phyloP scores from a whole-genome alignment of 352 stramenopile species.

The Globisporangium yorkense region DNA sequence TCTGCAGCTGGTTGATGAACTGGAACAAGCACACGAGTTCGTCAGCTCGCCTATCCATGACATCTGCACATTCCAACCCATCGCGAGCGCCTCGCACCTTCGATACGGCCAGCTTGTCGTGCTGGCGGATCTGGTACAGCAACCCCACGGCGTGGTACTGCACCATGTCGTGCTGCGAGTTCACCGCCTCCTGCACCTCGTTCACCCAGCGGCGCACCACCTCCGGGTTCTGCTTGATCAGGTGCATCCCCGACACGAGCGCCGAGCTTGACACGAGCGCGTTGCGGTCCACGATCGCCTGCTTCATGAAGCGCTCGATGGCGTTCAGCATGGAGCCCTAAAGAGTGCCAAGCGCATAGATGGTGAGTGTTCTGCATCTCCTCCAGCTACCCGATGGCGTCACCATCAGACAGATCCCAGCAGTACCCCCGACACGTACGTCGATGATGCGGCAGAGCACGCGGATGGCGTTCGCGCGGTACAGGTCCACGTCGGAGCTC shows the following conservation, averaged over 20 bases:
- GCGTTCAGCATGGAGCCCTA: slow-evolving; percentile 84
- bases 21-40: slow-evolving; percentile 3
- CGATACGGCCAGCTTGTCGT: slow-evolving; percentile 97
- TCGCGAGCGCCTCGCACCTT: slow-evolving; percentile 49
- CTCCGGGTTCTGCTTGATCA: slow-evolving; percentile 93
- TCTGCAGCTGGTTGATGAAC: slow-evolving; percentile 88
- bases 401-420: background rate
- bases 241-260: slow-evolving; percentile 94
- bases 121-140: slow-evolving; percentile 98
- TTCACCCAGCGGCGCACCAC: slow-evolving; percentile 95
- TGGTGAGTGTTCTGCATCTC: background rate
- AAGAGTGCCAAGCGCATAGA: background rate
- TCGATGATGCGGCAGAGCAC: slow-evolving; percentile 96
- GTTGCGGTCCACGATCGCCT: slow-evolving; percentile 98
- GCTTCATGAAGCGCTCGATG: slow-evolving; percentile 98
- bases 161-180: slow-evolving; percentile 97
- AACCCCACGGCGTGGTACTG: slow-evolving; percentile 98
- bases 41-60: background rate
- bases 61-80: background rate
- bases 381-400: background rate
- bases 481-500: slow-evolving; percentile 97
- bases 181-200: slow-evolving; percentile 96
- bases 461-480: slow-evolving; percentile 97
- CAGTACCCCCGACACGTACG: slow-evolving; percentile 23
- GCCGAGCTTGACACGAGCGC: slow-evolving; percentile 94